These are phyloP conservation scores for Conticribra weissflogii DNA, from an alignment of 108 stramenopile genomes.

Conservation along the genomic window DNA sequence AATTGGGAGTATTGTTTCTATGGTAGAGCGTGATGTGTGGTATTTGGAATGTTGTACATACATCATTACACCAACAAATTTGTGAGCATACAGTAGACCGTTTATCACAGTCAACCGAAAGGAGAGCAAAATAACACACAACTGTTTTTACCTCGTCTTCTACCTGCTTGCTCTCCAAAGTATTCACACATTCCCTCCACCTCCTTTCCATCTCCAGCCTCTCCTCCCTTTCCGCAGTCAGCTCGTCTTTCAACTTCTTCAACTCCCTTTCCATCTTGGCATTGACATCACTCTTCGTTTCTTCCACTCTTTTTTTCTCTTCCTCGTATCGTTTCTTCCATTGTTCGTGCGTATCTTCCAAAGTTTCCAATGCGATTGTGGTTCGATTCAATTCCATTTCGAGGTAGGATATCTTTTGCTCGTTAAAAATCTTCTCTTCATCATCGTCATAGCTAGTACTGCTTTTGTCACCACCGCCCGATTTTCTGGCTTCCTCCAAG, in stretches of 20 bases:
- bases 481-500: constrained; percentile 19
- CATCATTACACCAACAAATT: not conserved
- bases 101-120: no score
- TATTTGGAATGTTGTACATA: not conserved
- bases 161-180: not conserved
- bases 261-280: constrained; percentile 4
- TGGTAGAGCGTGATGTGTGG: not conserved
- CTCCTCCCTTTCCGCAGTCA: constrained; percentile 9
- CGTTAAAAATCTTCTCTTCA: no score
- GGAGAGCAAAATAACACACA: not conserved
- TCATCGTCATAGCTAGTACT: no score
- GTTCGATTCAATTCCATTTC: not conserved
- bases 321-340: constrained; percentile 5
- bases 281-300: constrained; percentile 14
- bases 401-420: not conserved
- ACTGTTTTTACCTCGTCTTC: constrained; percentile 15
- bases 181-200: constrained; percentile 9
- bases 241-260: constrained; percentile 20
- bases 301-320: constrained; percentile 2
- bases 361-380: not conserved
- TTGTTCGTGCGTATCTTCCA: not conserved
- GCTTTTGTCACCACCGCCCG: no score
- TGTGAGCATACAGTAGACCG: no score
- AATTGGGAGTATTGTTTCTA: constrained; percentile 4
- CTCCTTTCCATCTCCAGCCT: constrained; percentile 10